phyloP scores from a whole-genome alignment of 1,284 basidiomycete genomes.

The Rhodofomes roseus region DNA sequence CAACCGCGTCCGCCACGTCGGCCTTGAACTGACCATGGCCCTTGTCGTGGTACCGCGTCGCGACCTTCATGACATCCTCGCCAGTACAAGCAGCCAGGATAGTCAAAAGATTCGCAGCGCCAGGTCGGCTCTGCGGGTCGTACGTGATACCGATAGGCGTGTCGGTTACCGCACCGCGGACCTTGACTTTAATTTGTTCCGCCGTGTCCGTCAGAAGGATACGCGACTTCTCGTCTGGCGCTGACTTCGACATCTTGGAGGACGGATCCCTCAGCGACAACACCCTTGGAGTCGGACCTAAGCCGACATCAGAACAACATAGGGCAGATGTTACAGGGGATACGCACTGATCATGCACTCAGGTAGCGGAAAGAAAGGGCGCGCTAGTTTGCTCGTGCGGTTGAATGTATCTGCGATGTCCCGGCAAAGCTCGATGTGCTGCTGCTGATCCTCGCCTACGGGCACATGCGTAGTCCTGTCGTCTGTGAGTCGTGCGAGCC shows the following conservation, averaged over 20 bases:
- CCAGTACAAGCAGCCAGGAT: slow-evolving; percentile 73
- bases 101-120: slow-evolving; percentile 78
- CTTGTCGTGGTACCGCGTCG: slow-evolving; percentile 49
- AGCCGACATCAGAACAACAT: not conserved
- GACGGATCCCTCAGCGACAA: slow-evolving; percentile 84
- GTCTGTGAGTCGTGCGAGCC: not conserved
- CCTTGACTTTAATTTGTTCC: slow-evolving; percentile 62
- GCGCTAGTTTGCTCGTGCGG: slow-evolving; percentile 43
- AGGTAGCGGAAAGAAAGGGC: slow-evolving; percentile 72
- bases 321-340: not conserved
- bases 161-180: slow-evolving; percentile 85
- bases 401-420: slow-evolving; percentile 88
- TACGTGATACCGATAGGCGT: slow-evolving; percentile 70
- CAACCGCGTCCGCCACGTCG: slow-evolving; percentile 71
- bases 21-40: slow-evolving; percentile 71
- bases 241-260: slow-evolving; percentile 95
- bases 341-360: slow-evolving; percentile 71
- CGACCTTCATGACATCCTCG: slow-evolving; percentile 44
- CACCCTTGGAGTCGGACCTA: slow-evolving; percentile 75
- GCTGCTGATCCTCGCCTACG: slow-evolving; percentile 93
- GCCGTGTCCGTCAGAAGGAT: slow-evolving; percentile 82
- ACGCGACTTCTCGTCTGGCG: slow-evolving; percentile 75
- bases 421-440: slow-evolving; percentile 87
- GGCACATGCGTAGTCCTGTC: slow-evolving; percentile 87
- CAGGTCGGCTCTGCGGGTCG: slow-evolving; percentile 75